Evolutionary conservation across 169 alveolate species (phyloP).

Genomic region (Cryptosporidium baileyi): DNA sequence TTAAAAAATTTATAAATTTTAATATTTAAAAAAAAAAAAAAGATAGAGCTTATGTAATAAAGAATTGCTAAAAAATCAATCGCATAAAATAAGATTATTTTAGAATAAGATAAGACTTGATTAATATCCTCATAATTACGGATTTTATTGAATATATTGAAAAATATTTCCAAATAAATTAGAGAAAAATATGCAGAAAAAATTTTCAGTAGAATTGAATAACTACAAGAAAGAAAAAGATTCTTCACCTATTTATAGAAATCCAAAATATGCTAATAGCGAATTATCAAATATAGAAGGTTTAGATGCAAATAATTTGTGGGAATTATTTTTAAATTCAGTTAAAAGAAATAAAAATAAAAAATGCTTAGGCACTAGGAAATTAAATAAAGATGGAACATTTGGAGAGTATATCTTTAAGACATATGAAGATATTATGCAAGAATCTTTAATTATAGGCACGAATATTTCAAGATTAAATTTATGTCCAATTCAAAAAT

Average conservation of each 20-base stretch:
- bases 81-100: background rate
- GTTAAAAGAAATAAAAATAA: slow-evolving; percentile 14
- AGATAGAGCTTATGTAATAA: no score
- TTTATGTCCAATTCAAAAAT: slow-evolving; percentile 17
- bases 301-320: slow-evolving; percentile 18
- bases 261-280: slow-evolving; percentile 26
- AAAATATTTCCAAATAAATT: background rate
- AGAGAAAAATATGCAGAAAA: background rate
- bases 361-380: slow-evolving; percentile 28
- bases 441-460: slow-evolving; percentile 21
- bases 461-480: background rate
- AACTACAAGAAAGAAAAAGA: background rate
- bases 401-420: slow-evolving; percentile 36
- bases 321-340: slow-evolving; percentile 51
- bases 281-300: slow-evolving; percentile 38
- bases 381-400: slow-evolving; percentile 8
- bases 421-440: slow-evolving; percentile 30
- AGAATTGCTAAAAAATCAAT: no score
- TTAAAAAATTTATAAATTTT: no score
- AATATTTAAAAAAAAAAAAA: no score
- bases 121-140: no score
- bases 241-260: slow-evolving; percentile 58
- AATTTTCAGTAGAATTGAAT: slow-evolving; percentile 1
- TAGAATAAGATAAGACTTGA: background rate
- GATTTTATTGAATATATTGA: no score